These are phyloP conservation scores for Neopestalotiopsis clavispora DNA, from an alignment of 2,329 filamentous ascomycete species.

Conservation along the genomic window DNA sequence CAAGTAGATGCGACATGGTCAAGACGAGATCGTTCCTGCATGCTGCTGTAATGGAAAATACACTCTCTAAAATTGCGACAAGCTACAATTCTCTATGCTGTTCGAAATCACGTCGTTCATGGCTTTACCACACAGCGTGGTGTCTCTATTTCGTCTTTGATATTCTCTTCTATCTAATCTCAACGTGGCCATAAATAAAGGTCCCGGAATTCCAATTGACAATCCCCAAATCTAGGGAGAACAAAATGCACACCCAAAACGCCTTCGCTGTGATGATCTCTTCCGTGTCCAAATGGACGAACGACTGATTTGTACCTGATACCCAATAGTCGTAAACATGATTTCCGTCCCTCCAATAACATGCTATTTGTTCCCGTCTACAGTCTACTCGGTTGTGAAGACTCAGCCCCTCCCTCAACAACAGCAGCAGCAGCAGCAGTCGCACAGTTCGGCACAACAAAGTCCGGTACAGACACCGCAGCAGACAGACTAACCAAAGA, in stretches of 20 bases:
- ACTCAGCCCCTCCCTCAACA: neutral
- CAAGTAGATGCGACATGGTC: too few species aligned
- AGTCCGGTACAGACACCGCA: slow-evolving; percentile 5
- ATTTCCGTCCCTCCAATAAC: neutral
- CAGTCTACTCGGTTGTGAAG: neutral
- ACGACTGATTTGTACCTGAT: neutral
- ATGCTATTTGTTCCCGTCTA: neutral
- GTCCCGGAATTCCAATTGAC: too few species aligned
- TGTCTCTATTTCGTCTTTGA: too few species aligned
- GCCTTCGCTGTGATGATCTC: neutral
- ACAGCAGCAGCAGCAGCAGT: slow-evolving; percentile 15
- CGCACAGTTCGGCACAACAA: slow-evolving; percentile 14
- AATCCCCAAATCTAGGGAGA: too few species aligned
- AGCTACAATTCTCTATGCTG: too few species aligned
- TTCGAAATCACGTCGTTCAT: too few species aligned
- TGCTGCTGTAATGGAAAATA: too few species aligned
- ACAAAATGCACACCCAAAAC: neutral
- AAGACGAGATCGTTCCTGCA: too few species aligned
- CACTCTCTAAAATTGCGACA: too few species aligned
- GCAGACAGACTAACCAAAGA: neutral
- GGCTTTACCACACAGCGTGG: too few species aligned
- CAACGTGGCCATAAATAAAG: too few species aligned
- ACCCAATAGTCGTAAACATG: neutral
- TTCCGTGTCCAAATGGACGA: neutral
- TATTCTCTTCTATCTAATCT: too few species aligned